Evolutionary conservation across 306 rosid genomes (phyloP), one percentile per base, ranked within the genome.

Genomic region (Castanea mollissima): DNA sequence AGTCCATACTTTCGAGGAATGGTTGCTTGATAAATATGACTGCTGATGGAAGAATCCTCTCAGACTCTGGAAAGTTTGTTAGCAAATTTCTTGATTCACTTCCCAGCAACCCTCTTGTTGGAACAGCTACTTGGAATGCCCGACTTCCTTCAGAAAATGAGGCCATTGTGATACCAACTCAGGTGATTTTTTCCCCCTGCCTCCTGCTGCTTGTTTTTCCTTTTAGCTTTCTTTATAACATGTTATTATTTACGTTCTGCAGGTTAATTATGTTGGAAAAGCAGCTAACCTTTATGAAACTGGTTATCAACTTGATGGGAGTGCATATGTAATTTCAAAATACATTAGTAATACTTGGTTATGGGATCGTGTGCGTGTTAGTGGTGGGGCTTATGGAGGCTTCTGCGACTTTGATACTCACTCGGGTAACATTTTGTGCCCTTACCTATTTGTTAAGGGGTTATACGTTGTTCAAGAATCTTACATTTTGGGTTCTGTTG

Each of bases 311-410:
- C 96, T 95, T 65, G 83, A 82, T 75, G 98, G 99, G 69, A 95
- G 98, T 83, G 96, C 98, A 6, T 87, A 95, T 89, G 99, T 95
- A 75, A 90, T 95, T 84, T 89, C 97, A 27, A 95, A 95, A 83
- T 75, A 88, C 90, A 91, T 95, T 57, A 83, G 97, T 82, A 93
- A 93, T 85, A 89, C 99, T 51, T 93, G 99, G 99, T 83, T 95
- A 84, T 93, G 99, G 99, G 99, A 95, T 75, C 99, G 96, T 72
- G 97, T 95, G 44, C 87, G 99, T 76, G 99, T 95, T 67, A 93
- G 98, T 69, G 99, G 99, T 56, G 99, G 99, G 71, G 99, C 99
- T 72, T 95, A 95, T 71, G 99, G 99, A 79, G 98, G 99, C 46
- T 95, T 95, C 82, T 93, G 98, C 74, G 96, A 95, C 83, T 95